Conservation (phyloP, 441 rosid species). For the Arabidopsis lyrata region DNA sequence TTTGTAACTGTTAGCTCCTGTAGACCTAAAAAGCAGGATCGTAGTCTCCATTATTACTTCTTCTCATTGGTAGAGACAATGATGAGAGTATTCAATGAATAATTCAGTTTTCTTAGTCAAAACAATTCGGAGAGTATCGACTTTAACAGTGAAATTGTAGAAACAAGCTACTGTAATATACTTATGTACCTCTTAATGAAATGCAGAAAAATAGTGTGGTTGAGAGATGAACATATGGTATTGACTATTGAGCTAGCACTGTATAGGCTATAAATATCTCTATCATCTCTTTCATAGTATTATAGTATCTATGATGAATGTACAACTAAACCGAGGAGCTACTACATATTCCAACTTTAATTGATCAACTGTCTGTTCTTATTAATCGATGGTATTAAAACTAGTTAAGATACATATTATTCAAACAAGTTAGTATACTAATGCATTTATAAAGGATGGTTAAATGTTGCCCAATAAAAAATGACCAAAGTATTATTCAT, state of each 20-base stretch:
- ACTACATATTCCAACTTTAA: background rate
- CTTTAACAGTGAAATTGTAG: background rate
- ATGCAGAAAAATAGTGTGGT: background rate
- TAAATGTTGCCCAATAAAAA: too few species aligned
- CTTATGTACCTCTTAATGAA: background rate
- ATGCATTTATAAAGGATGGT: too few species aligned
- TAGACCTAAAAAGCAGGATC: slow-evolving; percentile 32
- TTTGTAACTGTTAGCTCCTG: slow-evolving; percentile 32
- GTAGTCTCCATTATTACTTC: background rate
- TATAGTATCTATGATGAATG: too few species aligned
- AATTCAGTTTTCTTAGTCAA: background rate
- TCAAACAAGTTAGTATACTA: too few species aligned
- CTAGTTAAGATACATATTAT: too few species aligned
- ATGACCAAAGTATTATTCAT: too few species aligned
- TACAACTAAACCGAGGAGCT: too few species aligned
- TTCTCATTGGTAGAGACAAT: slow-evolving; percentile 7
- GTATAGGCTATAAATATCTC: too few species aligned
- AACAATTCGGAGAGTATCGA: background rate
- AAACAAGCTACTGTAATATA: too few species aligned
- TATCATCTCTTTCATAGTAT: background rate
- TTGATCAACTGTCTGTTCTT: background rate
- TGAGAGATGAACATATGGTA: background rate
- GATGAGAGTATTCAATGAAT: background rate
- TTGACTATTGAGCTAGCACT: background rate
- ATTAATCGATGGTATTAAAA: too few species aligned